Evolutionary conservation across 495 filamentous ascomycete genomes (phyloP).

Genomic region (Beverwykella pulmonaria): DNA sequence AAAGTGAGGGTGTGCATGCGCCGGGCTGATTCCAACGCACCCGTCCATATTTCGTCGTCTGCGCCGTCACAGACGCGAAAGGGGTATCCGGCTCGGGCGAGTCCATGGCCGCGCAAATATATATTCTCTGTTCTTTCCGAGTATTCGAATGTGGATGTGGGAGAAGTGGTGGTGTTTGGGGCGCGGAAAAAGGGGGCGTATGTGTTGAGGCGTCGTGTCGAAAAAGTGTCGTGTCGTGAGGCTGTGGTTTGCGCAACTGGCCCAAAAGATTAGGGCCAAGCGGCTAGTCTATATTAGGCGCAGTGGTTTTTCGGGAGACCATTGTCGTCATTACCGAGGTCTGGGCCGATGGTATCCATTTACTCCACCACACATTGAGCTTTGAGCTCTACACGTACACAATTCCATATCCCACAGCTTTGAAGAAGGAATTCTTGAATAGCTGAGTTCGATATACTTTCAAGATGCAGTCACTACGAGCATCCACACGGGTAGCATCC

Average conservation of each 20-base stretch:
- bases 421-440: too few species aligned
- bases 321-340: conserved; percentile 34
- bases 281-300: neutral
- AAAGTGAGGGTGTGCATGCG: neutral
- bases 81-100: conserved; percentile 79
- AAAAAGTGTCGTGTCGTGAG: conserved; percentile 21
- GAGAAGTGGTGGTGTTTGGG: neutral
- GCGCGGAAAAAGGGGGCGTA: neutral
- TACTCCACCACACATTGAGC: neutral
- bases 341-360: conserved; percentile 22
- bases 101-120: conserved; percentile 60
- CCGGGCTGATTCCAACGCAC: conserved; percentile 51
- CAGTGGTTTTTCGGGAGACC: conserved; percentile 1
- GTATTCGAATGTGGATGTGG: neutral
- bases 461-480: conserved; percentile 29
- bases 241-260: conserved; percentile 12
- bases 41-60: conserved; percentile 71
- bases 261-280: neutral
- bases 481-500: conserved; percentile 32
- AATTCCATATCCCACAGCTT: neutral
- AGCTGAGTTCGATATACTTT: too few species aligned
- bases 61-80: conserved; percentile 80
- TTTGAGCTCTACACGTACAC: neutral
- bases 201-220: conserved; percentile 7
- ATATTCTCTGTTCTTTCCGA: neutral